A percentile compares a stretch with the other conserved stretches of the same genome.
Conservation (phyloP, 345 rosid genomes). For the Rhodamnia argentea region DNA sequence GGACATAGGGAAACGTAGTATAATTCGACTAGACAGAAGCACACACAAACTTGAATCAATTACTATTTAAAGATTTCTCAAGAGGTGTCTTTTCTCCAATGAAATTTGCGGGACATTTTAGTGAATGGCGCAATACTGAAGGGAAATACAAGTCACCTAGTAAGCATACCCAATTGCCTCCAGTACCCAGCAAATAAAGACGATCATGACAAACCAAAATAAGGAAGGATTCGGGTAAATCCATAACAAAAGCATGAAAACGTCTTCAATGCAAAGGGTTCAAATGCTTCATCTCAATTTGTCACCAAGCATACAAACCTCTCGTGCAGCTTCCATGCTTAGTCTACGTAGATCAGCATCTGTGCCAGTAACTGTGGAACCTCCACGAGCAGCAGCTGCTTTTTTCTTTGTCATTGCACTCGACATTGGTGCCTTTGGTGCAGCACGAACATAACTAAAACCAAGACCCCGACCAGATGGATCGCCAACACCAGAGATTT, state of each 20-base stretch:
- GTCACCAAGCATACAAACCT: constrained; percentile 30
- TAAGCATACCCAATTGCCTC: not conserved
- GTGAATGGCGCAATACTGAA: not conserved
- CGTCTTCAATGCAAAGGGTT: not conserved
- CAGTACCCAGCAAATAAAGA: not conserved
- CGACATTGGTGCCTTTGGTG: constrained; percentile 82
- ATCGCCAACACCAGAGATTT: constrained; percentile 98
- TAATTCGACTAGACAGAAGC: not conserved
- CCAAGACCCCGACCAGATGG: constrained; percentile 98
- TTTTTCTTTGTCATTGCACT: constrained; percentile 73
- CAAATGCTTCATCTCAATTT: not conserved
- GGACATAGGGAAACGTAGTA: not conserved
- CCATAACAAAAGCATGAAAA: not conserved
- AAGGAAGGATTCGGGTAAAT: not conserved
- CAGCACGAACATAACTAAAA: constrained; percentile 87
- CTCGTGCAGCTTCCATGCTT: constrained; percentile 99
- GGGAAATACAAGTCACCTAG: not conserved
- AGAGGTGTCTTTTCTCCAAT: not conserved
- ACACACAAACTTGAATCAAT: not conserved
- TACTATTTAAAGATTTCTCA: not conserved
- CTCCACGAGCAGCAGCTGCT: constrained; percentile 76
- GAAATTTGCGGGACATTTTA: not conserved
- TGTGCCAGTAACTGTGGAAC: constrained; percentile 90
- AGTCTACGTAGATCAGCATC: constrained; percentile 98
- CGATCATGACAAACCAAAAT: not conserved